These are phyloP conservation scores for Blepharisma japonicum DNA, from an alignment of 73 alveolate genomes.

Conservation along the genomic window DNA sequence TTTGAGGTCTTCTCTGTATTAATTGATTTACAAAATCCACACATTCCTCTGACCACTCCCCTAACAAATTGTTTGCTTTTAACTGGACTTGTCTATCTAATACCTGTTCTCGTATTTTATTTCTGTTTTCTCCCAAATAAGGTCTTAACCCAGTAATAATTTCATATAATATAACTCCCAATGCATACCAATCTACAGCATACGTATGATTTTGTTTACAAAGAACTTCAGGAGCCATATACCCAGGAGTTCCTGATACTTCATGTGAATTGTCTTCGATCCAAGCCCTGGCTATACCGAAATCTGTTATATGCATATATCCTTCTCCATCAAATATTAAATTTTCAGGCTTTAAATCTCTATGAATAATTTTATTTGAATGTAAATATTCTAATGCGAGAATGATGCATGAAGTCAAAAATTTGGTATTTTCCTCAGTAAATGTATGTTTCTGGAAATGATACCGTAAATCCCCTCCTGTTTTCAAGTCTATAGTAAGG, in stretches of 20 bases:
- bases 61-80: conserved; percentile 75
- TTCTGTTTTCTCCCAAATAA: conserved; percentile 36
- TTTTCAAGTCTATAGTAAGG: conserved; percentile 35
- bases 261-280: not conserved
- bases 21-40: conserved; percentile 83
- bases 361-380: conserved; percentile 47
- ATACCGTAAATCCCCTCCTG: conserved; percentile 47
- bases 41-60: conserved; percentile 92
- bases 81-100: conserved; percentile 60
- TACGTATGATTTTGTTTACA: conserved; percentile 44
- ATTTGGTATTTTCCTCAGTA: conserved; percentile 46
- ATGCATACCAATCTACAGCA: conserved; percentile 48
- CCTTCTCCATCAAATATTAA: conserved; percentile 52
- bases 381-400: conserved; percentile 52
- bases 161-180: conserved; percentile 61
- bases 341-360: conserved; percentile 64
- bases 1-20: conserved; percentile 54
- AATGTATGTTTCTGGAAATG: conserved; percentile 31
- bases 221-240: conserved; percentile 44
- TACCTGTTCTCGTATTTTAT: conserved; percentile 32
- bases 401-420: conserved; percentile 46
- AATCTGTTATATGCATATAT: conserved; percentile 45
- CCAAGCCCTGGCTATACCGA: conserved; percentile 46
- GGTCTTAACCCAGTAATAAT: conserved; percentile 57
- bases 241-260: conserved; percentile 36